Evolutionary conservation across 148 eudicot genomes (phyloP).

Genomic region (Cornus suecica): DNA sequence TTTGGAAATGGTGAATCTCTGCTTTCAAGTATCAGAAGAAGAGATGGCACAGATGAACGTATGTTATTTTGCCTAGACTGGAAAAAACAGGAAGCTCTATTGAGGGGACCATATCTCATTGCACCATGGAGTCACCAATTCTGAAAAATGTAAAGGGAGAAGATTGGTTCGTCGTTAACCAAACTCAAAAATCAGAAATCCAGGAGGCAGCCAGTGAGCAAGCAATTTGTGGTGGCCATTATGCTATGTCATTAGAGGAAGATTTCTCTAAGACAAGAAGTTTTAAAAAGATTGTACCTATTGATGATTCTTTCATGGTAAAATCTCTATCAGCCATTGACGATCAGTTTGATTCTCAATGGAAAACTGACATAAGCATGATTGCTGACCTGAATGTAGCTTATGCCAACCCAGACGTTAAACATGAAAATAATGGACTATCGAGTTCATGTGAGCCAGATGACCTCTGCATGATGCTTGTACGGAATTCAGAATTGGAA

Average conservation of each 20-base stretch:
- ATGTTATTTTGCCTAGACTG: slow-evolving; percentile 25
- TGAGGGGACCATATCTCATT: slow-evolving; percentile 15
- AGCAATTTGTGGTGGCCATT: slow-evolving; percentile 18
- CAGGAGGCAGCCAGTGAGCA: slow-evolving; percentile 10
- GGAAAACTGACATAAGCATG: slow-evolving; percentile 54
- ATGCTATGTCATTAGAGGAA: slow-evolving; percentile 16
- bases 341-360: slow-evolving; percentile 35
- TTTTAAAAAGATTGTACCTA: slow-evolving; percentile 24
- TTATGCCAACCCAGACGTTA: slow-evolving; percentile 8
- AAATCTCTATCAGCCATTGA: slow-evolving; percentile 26
- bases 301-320: slow-evolving; percentile 57
- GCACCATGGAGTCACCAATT: slow-evolving; percentile 26
- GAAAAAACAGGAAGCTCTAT: slow-evolving; percentile 15
- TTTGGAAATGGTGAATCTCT: slow-evolving; percentile 28
- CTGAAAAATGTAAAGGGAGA: slow-evolving; percentile 29
- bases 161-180: slow-evolving; percentile 51
- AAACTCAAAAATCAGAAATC: slow-evolving; percentile 23
- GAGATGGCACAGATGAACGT: slow-evolving; percentile 28
- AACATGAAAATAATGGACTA: slow-evolving; percentile 12
- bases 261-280: slow-evolving; percentile 12
- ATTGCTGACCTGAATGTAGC: slow-evolving; percentile 22
- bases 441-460: slow-evolving; percentile 30
- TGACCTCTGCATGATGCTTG: slow-evolving; percentile 43
- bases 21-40: slow-evolving; percentile 24
- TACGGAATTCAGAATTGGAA: slow-evolving; percentile 30